Percentiles rank a stretch among this genome's conserved stretches.
Conservation (phyloP, 2,329 filamentous ascomycete species). For the Trichoderma sp. region DNA sequence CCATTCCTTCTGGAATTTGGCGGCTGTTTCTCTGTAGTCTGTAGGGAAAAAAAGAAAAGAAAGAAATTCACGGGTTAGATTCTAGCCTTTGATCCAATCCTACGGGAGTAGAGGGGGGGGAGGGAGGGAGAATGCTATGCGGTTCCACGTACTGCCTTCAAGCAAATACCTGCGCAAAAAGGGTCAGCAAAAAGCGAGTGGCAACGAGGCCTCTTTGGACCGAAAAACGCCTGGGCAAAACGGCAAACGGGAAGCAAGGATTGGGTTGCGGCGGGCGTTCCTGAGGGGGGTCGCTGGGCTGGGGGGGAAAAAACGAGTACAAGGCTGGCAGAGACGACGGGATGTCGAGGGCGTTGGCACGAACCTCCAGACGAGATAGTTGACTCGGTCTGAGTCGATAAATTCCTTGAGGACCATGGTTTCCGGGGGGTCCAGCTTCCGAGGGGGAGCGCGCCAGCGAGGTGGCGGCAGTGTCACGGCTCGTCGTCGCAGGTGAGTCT, state of each 20-base stretch:
- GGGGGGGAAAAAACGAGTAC: constrained; percentile 24
- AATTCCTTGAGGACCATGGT: constrained; percentile 56
- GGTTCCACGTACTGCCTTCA: constrained; percentile 56
- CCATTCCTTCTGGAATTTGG: constrained; percentile 68
- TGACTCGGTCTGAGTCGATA: constrained; percentile 64
- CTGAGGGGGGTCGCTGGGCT: constrained; percentile 21
- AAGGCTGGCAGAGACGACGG: constrained; percentile 1
- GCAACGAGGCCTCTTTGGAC: constrained; percentile 17
- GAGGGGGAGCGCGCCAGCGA: constrained; percentile 27
- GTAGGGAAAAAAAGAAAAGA: constrained; percentile 20
- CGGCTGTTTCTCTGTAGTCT: constrained; percentile 67
- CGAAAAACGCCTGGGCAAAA: background rate
- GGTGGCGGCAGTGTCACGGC: constrained; percentile 33
- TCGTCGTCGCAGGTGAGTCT: constrained; percentile 22
- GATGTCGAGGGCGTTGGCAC: constrained; percentile 32
- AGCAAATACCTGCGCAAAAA: constrained; percentile 50
- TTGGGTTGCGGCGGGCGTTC: background rate
- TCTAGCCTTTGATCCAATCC: background rate
- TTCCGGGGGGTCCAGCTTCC: constrained; percentile 20
- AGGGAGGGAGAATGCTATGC: constrained; percentile 2
- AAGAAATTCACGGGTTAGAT: constrained; percentile 28
- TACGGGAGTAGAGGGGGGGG: background rate
- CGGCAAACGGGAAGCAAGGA: background rate
- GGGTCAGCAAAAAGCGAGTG: constrained; percentile 21
- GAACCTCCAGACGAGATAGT: constrained; percentile 70